Base-by-base conservation (phyloP, 164 flowering plant species). In the Umbilicus rupestris region DNA sequence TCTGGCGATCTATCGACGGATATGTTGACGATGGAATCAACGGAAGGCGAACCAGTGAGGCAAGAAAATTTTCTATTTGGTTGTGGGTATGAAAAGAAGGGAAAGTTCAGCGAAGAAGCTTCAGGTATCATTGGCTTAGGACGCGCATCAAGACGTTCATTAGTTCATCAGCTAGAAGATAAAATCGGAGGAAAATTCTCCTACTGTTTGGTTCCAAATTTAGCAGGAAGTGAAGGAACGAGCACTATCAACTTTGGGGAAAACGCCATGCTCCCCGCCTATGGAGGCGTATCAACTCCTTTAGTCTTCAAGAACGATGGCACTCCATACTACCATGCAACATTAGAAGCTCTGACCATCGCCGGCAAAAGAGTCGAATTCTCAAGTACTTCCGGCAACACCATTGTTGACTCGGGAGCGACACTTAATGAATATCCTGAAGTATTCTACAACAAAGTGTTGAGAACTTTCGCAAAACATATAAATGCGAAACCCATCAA, bases 91-190 rank as follows among this genome's bases (percentile, higher is more conserved):
- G 20, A 72, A 1, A 84, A 85, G 39, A 60, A 0, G 0, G 96
- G 88, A 0, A 65, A 68, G 0, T 88, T 85, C 52, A n/a, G 37
- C 20, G 41, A 33, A 0, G 22, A 31, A 0, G 74, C 42, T 0
- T 68, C 84, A 0, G 91, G 95, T 2, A 66, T 88, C 0, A 57
- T 88, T 17, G 95, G 95, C 3, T 76, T 88, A 1, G 89, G 88
- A 1, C 71, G 80, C 2, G 89, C 89, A 0, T 63, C 76, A 0
- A 33, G 65, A 0, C n/a, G n/a, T n/a, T 86, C 90, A 0, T 66
- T 84, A 5, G 47, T 83, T 6, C 19, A 73, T 0, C 88, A 84
- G 58, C 7, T 82, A 26, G 71, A 67, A 4, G 10, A 77, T 0
- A 4, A 66, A 0, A 78, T 81, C 17, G 75, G 41, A 17, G 81